Percentiles rank a stretch among this genome's conserved stretches.
Conservation (phyloP, 768 basidiomycete genomes). For the Termitomyces sp. region DNA sequence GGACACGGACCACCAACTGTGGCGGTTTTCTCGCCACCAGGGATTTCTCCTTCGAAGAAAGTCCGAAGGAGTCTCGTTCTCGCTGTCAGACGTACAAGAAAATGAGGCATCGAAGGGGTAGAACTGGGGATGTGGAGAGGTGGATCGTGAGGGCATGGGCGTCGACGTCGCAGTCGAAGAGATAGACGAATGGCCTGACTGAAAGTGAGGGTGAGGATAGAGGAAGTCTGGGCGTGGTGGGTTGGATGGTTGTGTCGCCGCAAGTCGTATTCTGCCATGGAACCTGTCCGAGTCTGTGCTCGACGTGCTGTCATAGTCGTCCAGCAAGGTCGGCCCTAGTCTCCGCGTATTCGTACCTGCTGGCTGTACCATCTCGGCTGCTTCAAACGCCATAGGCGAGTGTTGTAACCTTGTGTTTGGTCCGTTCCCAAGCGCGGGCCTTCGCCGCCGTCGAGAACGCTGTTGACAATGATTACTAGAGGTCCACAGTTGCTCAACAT, state of each 20-base stretch:
- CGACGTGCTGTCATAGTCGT: slow-evolving; percentile 40
- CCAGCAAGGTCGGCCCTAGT: slow-evolving; percentile 16
- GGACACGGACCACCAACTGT: slow-evolving; percentile 54
- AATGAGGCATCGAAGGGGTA: slow-evolving; percentile 43
- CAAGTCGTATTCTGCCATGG: slow-evolving; percentile 8
- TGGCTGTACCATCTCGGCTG: slow-evolving; percentile 18
- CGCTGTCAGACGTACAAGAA: slow-evolving; percentile 55
- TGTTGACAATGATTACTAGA: slow-evolving; percentile 8
- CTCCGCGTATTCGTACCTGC: slow-evolving; percentile 17
- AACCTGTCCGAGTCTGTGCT: slow-evolving; percentile 39
- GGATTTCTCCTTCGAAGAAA: slow-evolving; percentile 32
- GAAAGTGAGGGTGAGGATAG: slow-evolving; percentile 27
- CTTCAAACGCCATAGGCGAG: slow-evolving; percentile 16
- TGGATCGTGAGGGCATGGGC: slow-evolving; percentile 57
- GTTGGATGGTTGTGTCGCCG: slow-evolving; percentile 15
- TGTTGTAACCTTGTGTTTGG: slow-evolving; percentile 3
- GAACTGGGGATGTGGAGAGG: slow-evolving; percentile 55
- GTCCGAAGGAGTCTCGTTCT: slow-evolving; percentile 52
- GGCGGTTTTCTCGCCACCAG: slow-evolving; percentile 40
- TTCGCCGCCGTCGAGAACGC: slow-evolving; percentile 11
- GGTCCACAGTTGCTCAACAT: not conserved
- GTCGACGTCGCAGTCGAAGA: slow-evolving; percentile 40
- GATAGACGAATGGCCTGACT: slow-evolving; percentile 32
- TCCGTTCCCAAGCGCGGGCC: slow-evolving; percentile 9
- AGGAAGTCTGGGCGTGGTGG: slow-evolving; percentile 24